Evolutionary conservation across 139 green algal species (phyloP), one percentile per base, ranked within the genome.

Genomic region (Chlamydomonas sp.): DNA sequence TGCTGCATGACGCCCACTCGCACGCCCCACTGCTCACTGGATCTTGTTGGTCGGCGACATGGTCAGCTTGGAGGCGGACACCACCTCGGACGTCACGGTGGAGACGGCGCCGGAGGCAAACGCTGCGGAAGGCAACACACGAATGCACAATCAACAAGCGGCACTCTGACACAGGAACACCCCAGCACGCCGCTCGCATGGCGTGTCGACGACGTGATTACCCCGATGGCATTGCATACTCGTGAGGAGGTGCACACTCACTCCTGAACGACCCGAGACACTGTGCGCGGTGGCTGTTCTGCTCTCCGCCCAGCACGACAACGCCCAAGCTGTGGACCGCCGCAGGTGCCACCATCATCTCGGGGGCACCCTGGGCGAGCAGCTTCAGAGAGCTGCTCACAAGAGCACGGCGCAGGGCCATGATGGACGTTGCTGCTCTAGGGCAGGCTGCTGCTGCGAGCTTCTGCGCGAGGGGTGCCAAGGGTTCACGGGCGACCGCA

Each of bases 1-100:
- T n/a, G n/a, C n/a, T n/a, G n/a, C n/a, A n/a, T n/a, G n/a, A n/a
- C n/a, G n/a, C n/a, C n/a, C n/a, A n/a, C n/a, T n/a, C n/a, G n/a
- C n/a, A n/a, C n/a, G 16, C 4, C n/a, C 66, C 37, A 16, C 0
- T 13, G 73, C 80, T 68, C 69, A 87, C 77, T 64, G 72, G 69
- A 87, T 87, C 35, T 77, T 71, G 61, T 75, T 71, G 57, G 64
- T 81, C 4, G 81, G 81, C 0, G 49, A 48, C 73, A 82, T 50
- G 24, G 66, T 71, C 3, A 87, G 62, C 67, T 74, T 75, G 43
- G 77, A 71, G 16, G 62, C 62, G 5, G 62, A 66, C 22, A 66
- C 59, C 10, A 66, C 43, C 5, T 66, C 59, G 26, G 26, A 24
- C 26, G 54, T 64, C 31, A 30, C 59, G 13, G 59, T 66, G 31